Evolutionary conservation across 2,329 filamentous ascomycete species (phyloP).

Genomic region (Xylariales sp.): DNA sequence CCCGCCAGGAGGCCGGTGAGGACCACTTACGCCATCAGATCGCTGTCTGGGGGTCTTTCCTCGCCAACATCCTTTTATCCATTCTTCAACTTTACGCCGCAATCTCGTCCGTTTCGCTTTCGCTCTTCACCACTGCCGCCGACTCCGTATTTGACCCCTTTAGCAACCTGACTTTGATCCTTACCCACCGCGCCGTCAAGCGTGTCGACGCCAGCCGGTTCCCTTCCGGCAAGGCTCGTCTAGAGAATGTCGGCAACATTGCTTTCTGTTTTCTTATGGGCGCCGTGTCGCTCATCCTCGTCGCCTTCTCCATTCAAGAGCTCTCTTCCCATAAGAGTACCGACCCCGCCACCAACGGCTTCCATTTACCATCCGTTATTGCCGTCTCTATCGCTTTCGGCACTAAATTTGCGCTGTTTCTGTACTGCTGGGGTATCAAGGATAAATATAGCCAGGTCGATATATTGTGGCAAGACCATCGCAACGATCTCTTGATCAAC

Average conservation of each 20-base stretch:
- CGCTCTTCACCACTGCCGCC: slow-evolving; percentile 97
- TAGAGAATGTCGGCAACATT: slow-evolving; percentile 96
- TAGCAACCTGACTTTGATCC: slow-evolving; percentile 86
- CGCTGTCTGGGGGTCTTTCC: slow-evolving; percentile 75
- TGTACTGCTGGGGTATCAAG: slow-evolving; percentile 92
- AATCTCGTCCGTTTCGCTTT: slow-evolving; percentile 86
- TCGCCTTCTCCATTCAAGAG: slow-evolving; percentile 84
- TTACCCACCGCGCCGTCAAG: slow-evolving; percentile 88
- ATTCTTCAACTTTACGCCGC: slow-evolving; percentile 90
- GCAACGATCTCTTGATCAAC: slow-evolving; percentile 97
- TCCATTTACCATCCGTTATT: slow-evolving; percentile 85
- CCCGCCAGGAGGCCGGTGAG: slow-evolving; percentile 81
- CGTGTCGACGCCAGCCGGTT: slow-evolving; percentile 87
- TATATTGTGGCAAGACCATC: slow-evolving; percentile 96
- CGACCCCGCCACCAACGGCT: slow-evolving; percentile 66
- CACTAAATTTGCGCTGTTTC: slow-evolving; percentile 85
- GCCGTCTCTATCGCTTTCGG: slow-evolving; percentile 85
- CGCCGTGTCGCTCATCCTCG: slow-evolving; percentile 88
- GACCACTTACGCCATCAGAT: slow-evolving; percentile 82
- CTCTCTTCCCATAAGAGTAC: slow-evolving; percentile 63
- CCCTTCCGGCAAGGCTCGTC: slow-evolving; percentile 90
- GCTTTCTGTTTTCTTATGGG: slow-evolving; percentile 97
- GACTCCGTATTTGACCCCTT: slow-evolving; percentile 94
- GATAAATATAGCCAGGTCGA: slow-evolving; percentile 92
- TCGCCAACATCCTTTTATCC: slow-evolving; percentile 82